A percentile compares a stretch with the other conserved stretches of the same genome.
Evolutionary conservation across 495 filamentous ascomycete genomes (phyloP).

Genomic region (Lepidopterella palustris): DNA sequence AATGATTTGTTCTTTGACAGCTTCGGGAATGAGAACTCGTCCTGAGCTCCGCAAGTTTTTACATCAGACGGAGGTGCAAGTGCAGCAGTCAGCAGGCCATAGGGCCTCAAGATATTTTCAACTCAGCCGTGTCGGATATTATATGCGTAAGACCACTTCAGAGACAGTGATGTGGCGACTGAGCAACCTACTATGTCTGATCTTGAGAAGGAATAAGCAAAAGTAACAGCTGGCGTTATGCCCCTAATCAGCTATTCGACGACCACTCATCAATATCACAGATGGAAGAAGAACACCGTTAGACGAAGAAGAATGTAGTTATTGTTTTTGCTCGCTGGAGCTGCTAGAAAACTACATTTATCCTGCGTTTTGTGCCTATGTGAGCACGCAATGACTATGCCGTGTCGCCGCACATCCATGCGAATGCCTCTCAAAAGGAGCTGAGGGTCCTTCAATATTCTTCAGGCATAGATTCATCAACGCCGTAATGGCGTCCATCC

Average conservation of each 20-base stretch:
- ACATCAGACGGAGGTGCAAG: neutral
- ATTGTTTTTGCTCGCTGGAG: neutral
- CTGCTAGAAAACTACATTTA: neutral
- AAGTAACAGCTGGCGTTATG: neutral
- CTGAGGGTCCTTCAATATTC: neutral
- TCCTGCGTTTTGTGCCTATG: neutral
- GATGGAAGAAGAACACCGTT: neutral
- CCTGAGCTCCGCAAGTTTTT: neutral
- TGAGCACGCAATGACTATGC: neutral
- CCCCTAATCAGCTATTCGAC: neutral
- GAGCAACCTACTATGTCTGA: no score
- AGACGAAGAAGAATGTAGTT: neutral
- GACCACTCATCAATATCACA: neutral
- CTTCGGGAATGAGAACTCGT: neutral
- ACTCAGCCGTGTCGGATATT: no score
- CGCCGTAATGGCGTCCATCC: slow-evolving; percentile 1
- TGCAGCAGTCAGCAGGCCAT: no score
- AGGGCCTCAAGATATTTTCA: no score
- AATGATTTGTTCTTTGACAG: neutral
- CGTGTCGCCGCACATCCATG: neutral
- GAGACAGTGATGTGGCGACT: no score
- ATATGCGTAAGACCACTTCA: no score
- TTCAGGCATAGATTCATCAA: slow-evolving; percentile 13
- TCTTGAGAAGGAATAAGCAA: no score
- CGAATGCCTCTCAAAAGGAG: neutral